Percentiles rank a stretch among this genome's conserved stretches.
Evolutionary conservation across 1,284 basidiomycete genomes (phyloP).

Genomic region (Pisolithus thermaeus): DNA sequence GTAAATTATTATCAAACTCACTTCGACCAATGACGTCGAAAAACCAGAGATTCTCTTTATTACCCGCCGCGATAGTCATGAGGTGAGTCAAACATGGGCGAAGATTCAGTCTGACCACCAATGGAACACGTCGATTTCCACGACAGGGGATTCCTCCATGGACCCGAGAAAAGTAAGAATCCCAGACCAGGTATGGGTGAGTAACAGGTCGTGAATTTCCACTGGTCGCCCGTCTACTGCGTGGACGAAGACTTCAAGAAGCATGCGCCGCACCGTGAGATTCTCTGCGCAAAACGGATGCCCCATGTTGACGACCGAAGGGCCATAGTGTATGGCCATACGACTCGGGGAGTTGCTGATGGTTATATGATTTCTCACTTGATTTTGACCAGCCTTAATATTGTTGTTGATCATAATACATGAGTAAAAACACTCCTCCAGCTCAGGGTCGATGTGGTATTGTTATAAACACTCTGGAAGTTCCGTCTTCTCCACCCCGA

Average conservation of each 20-base stretch:
- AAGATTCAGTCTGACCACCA: no score
- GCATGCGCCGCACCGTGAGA: constrained; percentile 42
- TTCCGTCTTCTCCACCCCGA: no score
- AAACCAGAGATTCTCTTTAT: constrained; percentile 23
- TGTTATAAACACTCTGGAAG: no score
- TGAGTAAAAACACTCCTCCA: no score
- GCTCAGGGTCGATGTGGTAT: no score
- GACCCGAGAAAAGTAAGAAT: constrained; percentile 68
- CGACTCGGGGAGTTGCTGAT: constrained; percentile 57
- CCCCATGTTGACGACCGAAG: constrained; percentile 40
- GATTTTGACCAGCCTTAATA: no score
- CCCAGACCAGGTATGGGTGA: constrained; percentile 67
- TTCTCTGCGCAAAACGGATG: constrained; percentile 41
- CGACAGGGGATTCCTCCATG: constrained; percentile 33
- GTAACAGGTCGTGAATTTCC: constrained; percentile 66
- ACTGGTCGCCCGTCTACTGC: constrained; percentile 57
- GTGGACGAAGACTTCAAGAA: constrained; percentile 39
- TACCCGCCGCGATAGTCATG: no score
- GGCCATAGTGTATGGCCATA: constrained; percentile 56
- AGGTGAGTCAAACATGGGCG: no score
- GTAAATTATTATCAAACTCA: constrained; percentile 20
- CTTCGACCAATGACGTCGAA: constrained; percentile 67
- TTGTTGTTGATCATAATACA: no score
- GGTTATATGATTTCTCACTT: constrained; percentile 36
- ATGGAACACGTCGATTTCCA: constrained; percentile 29